Evolutionary conservation across 2,329 filamentous ascomycete genomes (phyloP), one percentile per base, ranked within the genome.

Genomic region (Leptographium radiaticola): DNA sequence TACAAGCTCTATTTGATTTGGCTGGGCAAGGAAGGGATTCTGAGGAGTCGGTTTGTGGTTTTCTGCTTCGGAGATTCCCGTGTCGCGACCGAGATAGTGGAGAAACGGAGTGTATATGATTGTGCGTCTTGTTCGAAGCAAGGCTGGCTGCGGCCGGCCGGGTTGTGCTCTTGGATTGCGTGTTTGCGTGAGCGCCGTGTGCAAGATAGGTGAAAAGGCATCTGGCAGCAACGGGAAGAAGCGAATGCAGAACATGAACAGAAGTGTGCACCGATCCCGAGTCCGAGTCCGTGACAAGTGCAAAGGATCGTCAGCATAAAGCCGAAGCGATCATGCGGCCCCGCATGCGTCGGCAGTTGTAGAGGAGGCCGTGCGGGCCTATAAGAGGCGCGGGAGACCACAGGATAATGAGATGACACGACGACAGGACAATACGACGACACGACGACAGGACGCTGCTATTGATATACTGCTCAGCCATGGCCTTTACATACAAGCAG

Each of bases 11-110:
- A 48, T 44, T 53, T 49, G 12, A 15, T 49, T 52, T 40, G 33
- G 33, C 38, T 55, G 52, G 53, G 51, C 54, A 48, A 36, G 51
- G 49, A 38, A 52, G 51, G 53, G 51, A 55, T 59, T 48, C 39
- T 53, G 55, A 30, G 58, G 58, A 60, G 57, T 60, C 58, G 54
- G 54, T 55, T 51, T 54, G 55, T 60, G 57, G 54, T 53, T 53
- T 51, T 54, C 20, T 57, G 50, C 42, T 55, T 51, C 55, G 34
- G 53, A 56, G 55, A 57, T 59, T 57, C 54, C 54, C 56, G 53
- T 59, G 55, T 59, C 54, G 55, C 57, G 55, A 55, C 18, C 49
- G 44, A 57, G 48, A 25, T 31, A 18, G 52, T 49, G 57, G 56
- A 58, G 55, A 43, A 52, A 44, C 54, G 57, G 54, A 56, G 54